A percentile compares a stretch with the other conserved stretches of the same genome.
phyloP scores from a whole-genome alignment of 192 early-diverging fungal genomes.

The Coemansia pectinata region DNA sequence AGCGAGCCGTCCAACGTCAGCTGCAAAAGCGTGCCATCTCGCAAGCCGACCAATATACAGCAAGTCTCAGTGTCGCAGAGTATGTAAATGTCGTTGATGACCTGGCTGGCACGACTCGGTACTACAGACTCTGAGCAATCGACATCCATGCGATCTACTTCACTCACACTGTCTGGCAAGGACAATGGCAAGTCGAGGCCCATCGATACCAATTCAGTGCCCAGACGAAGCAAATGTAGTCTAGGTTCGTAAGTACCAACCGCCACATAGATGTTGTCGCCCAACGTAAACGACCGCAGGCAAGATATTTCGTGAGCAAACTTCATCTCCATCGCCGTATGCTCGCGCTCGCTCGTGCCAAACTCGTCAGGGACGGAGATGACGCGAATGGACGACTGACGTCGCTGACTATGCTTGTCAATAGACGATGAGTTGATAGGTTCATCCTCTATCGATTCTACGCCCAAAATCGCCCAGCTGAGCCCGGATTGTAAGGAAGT shows the following conservation, averaged over 20 bases:
- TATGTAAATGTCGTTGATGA: slow-evolving; percentile 33
- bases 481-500: not conserved
- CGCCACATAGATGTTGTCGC: not conserved
- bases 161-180: not conserved
- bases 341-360: not conserved
- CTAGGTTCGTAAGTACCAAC: slow-evolving; percentile 24
- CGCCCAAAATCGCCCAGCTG: not conserved
- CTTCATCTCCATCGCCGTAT: not conserved
- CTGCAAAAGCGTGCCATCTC: slow-evolving; percentile 19
- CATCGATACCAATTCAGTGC: not conserved
- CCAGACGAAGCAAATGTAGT: slow-evolving; percentile 10
- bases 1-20: not conserved
- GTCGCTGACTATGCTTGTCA: not conserved
- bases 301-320: slow-evolving; percentile 25
- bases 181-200: not conserved
- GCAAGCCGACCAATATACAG: slow-evolving; percentile 34
- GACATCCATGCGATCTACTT: slow-evolving; percentile 1
- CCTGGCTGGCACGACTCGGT: not conserved
- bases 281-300: slow-evolving; percentile 23
- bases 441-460: not conserved
- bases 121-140: not conserved
- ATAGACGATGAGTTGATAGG: not conserved
- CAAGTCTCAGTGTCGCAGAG: not conserved
- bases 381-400: slow-evolving; percentile 3
- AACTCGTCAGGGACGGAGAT: not conserved